Conservation (phyloP, 345 rosid species). For the Capsella bursapastoris region DNA sequence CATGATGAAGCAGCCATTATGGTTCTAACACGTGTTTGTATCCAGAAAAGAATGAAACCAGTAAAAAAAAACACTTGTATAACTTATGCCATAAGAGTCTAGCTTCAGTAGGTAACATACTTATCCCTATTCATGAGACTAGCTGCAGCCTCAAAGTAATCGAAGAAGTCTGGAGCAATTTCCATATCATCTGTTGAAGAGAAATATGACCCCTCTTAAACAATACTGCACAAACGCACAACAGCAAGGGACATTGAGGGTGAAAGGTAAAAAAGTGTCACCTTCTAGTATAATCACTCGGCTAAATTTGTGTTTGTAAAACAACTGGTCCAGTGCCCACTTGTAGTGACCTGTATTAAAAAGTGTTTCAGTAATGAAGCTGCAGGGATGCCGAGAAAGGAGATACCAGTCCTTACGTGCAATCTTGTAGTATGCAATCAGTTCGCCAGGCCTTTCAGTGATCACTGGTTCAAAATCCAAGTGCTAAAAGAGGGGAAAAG, state of each 20-base stretch:
- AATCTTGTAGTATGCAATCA: conserved; percentile 93
- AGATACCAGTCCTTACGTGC: conserved; percentile 61
- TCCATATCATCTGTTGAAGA: conserved; percentile 96
- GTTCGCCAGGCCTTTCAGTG: conserved; percentile 90
- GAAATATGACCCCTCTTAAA: conserved; percentile 38
- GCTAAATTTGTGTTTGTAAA: conserved; percentile 80
- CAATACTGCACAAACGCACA: conserved; percentile 4
- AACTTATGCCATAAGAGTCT: conserved; percentile 17
- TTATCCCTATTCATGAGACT: conserved; percentile 87
- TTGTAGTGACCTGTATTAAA: conserved; percentile 76
- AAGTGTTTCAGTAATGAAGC: conserved; percentile 36
- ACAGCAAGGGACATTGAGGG: conserved; percentile 19
- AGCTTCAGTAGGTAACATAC: conserved; percentile 53
- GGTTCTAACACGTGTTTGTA: conserved; percentile 60
- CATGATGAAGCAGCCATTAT: conserved; percentile 99
- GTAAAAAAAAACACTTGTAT: not conserved
- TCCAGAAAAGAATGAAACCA: conserved; percentile 33
- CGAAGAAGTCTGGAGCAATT: conserved; percentile 93
- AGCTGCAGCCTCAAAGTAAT: conserved; percentile 96
- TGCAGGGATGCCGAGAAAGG: conserved; percentile 36
- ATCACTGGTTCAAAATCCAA: conserved; percentile 74
- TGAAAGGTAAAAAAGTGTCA: conserved; percentile 39
- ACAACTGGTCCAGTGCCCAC: conserved; percentile 94
- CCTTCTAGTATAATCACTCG: conserved; percentile 95
- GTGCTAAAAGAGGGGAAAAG: conserved; percentile 59